A percentile compares a stretch with the other conserved stretches of the same genome.
Evolutionary conservation across 495 filamentous ascomycete species (phyloP).

Genomic region (Daldinia loculata): DNA sequence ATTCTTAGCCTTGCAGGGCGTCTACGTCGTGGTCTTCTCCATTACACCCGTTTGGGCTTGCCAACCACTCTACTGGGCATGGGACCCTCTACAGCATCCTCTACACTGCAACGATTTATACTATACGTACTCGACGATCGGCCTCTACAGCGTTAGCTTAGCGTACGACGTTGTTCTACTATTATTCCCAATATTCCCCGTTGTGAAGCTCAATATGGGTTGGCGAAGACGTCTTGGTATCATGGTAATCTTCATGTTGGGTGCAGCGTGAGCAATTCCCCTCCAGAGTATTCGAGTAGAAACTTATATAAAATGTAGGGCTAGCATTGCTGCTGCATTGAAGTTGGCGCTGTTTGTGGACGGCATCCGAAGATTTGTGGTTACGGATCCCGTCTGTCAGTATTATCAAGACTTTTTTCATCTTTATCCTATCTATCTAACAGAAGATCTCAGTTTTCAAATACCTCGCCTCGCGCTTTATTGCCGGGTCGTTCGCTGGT

Average conservation of each 20-base stretch:
- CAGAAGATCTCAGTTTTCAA: background rate
- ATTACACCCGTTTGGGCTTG: conserved; percentile 16
- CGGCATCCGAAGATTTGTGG: background rate
- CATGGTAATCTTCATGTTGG: conserved; percentile 39
- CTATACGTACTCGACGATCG: background rate
- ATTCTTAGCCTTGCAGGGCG: conserved; percentile 30
- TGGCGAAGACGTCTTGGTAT: conserved; percentile 8
- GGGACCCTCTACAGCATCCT: background rate
- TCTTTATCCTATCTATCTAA: background rate
- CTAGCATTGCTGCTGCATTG: conserved; percentile 5
- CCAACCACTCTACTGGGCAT: background rate
- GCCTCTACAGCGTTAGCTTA: conserved; percentile 40
- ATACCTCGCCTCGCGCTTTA: conserved; percentile 24
- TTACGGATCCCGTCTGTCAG: conserved; percentile 1
- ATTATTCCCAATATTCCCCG: conserved; percentile 39
- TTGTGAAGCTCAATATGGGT: conserved; percentile 35
- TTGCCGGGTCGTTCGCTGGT: conserved; percentile 38
- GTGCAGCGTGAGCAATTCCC: conserved; percentile 26
- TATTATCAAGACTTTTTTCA: background rate
- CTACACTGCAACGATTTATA: conserved; percentile 3
- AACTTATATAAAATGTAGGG: background rate
- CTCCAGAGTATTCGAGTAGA: background rate
- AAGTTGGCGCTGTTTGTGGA: conserved; percentile 1
- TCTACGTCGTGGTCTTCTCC: conserved; percentile 35
- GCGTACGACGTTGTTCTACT: conserved; percentile 40